phyloP scores from a whole-genome alignment of 2,329 filamentous ascomycete genomes.

The Graphium sp. region DNA sequence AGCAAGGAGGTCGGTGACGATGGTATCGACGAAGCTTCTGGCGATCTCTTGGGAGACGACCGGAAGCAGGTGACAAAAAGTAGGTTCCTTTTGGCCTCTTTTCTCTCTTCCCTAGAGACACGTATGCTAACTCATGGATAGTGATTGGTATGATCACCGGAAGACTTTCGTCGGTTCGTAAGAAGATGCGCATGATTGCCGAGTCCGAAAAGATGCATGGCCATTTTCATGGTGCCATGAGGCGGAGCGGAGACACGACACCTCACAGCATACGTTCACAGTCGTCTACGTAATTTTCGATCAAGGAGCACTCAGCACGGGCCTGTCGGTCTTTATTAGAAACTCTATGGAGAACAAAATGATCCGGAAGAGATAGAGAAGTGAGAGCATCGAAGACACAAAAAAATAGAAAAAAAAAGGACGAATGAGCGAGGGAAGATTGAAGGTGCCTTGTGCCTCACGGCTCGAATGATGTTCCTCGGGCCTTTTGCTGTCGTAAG shows the following conservation, averaged over 20 bases:
- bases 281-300: conserved; percentile 20
- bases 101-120: neutral
- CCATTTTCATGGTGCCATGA: too few species aligned
- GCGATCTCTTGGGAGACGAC: conserved; percentile 48
- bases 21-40: conserved; percentile 14
- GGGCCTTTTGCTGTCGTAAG: too few species aligned
- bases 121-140: conserved; percentile 14
- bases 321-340: too few species aligned
- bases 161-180: conserved; percentile 37
- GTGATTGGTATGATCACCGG: conserved; percentile 46
- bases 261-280: conserved; percentile 35
- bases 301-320: too few species aligned
- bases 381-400: too few species aligned
- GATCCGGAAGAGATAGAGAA: too few species aligned
- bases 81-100: conserved; percentile 22
- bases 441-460: too few species aligned
- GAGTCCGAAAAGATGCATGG: conserved; percentile 35
- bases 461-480: too few species aligned
- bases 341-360: too few species aligned
- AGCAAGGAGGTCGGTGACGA: conserved; percentile 6
- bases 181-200: conserved; percentile 44
- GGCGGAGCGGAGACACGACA: conserved; percentile 37
- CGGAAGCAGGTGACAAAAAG: conserved; percentile 57
- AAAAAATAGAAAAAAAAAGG: too few species aligned
- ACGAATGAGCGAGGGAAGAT: too few species aligned